Evolutionary conservation across 176 grass and related monocot species (phyloP).

Genomic region (Themeda triandra): DNA sequence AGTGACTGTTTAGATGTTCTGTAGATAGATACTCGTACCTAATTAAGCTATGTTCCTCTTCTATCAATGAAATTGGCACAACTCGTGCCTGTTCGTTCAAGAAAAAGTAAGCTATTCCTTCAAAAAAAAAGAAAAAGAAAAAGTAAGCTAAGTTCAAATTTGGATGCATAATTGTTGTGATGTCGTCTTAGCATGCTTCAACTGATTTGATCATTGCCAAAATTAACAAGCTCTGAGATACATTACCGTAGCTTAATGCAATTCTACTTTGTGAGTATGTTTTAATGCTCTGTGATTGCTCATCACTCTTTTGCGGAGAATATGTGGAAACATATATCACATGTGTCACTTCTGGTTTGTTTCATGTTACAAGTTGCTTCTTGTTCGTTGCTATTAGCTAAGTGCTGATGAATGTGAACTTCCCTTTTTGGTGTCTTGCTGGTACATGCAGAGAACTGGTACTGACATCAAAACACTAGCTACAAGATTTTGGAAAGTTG

Average conservation of each 20-base stretch:
- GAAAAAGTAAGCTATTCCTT: no score
- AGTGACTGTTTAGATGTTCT: neutral
- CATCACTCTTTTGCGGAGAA: neutral
- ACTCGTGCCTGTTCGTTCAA: neutral
- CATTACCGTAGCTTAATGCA: neutral
- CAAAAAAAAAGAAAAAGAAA: no score
- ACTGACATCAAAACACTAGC: constrained; percentile 63
- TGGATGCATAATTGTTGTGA: neutral
- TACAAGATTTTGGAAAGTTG: constrained; percentile 93
- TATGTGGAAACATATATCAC: neutral
- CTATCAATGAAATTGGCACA: neutral
- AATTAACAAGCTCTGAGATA: neutral
- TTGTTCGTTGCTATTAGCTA: neutral
- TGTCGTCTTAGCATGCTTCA: neutral
- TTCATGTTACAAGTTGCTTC: neutral
- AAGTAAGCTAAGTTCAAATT: neutral
- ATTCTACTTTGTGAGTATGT: neutral
- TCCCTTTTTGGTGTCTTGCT: constrained; percentile 7
- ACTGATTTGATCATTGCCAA: neutral
- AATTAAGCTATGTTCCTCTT: neutral
- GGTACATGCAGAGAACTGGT: constrained; percentile 41
- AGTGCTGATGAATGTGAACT: constrained; percentile 11
- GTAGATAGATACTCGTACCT: neutral
- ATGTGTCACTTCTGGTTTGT: neutral
- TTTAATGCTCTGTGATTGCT: neutral